Evolutionary conservation across 2,329 filamentous ascomycete genomes (phyloP).

Genomic region (Piedraia hortae): DNA sequence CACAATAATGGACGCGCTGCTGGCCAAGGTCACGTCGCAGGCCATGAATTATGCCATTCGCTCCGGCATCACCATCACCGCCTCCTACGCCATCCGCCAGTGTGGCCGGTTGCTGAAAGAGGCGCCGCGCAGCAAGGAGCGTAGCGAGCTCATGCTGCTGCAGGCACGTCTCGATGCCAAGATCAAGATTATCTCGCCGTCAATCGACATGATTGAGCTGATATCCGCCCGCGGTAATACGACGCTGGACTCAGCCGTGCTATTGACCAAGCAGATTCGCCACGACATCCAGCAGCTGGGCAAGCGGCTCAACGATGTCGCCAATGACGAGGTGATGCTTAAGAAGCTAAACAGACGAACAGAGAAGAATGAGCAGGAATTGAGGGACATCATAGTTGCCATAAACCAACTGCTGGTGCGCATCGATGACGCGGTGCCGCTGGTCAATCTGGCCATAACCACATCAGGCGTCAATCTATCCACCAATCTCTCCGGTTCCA

Average conservation of each 20-base stretch:
- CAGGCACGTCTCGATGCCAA: conserved; percentile 58
- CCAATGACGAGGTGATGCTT: conserved; percentile 30
- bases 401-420: conserved; percentile 47
- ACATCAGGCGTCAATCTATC: conserved; percentile 75
- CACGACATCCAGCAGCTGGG: conserved; percentile 62
- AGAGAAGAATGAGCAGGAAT: conserved; percentile 31
- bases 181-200: conserved; percentile 75
- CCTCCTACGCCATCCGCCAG: conserved; percentile 60
- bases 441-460: conserved; percentile 81
- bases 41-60: conserved; percentile 81
- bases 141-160: conserved; percentile 42
- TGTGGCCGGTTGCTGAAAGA: conserved; percentile 49
- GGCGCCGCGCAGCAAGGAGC: conserved; percentile 39
- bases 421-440: conserved; percentile 74
- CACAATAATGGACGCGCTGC: conserved; percentile 41
- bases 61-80: conserved; percentile 64
- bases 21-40: conserved; percentile 42
- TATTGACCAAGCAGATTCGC: conserved; percentile 55
- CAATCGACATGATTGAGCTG: conserved; percentile 76
- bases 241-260: conserved; percentile 59
- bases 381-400: conserved; percentile 42
- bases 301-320: conserved; percentile 42
- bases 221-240: conserved; percentile 56
- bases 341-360: conserved; percentile 18
- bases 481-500: conserved; percentile 47